Evolutionary conservation across 768 basidiomycete species (phyloP).

Genomic region (Termitomyces sp.): DNA sequence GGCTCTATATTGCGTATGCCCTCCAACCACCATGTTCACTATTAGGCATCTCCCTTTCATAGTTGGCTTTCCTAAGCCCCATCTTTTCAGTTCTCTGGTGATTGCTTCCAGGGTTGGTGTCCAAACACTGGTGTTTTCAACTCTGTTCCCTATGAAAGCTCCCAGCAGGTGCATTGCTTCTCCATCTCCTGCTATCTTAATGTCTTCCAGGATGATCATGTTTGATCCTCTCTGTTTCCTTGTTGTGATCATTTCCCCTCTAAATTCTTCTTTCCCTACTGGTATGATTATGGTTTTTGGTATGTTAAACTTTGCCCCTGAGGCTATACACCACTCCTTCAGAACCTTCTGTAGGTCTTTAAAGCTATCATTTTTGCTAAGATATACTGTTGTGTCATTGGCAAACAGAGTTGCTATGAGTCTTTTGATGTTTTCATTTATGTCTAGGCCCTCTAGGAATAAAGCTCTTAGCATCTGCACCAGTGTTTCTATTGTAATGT

Average conservation of each 20-base stretch:
- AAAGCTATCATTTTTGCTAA: no score
- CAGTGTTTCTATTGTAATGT: no score
- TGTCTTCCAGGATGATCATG: constrained; percentile 3
- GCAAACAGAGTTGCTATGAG: no score
- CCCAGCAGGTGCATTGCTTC: constrained; percentile 29
- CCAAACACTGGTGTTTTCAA: constrained; percentile 24
- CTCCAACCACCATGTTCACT: constrained; percentile 17
- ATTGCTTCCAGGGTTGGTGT: background rate
- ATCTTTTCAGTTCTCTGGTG: constrained; percentile 17
- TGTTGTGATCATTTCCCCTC: constrained; percentile 28
- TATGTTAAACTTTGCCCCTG: no score
- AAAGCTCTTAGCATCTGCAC: no score
- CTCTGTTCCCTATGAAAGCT: constrained; percentile 27
- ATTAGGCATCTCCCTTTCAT: constrained; percentile 25
- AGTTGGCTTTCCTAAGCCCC: background rate
- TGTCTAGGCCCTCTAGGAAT: no score
- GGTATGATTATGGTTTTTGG: background rate
- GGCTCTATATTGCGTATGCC: constrained; percentile 25
- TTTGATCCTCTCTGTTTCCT: constrained; percentile 3
- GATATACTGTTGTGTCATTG: no score
- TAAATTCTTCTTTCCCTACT: constrained; percentile 17
- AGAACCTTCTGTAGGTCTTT: no score
- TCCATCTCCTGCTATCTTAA: constrained; percentile 27
- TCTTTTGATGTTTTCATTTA: no score
- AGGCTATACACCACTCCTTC: no score